Evolutionary conservation across 2,329 filamentous ascomycete genomes (phyloP), one percentile per base, ranked within the genome.

Genomic region (Cladosporium sp.): DNA sequence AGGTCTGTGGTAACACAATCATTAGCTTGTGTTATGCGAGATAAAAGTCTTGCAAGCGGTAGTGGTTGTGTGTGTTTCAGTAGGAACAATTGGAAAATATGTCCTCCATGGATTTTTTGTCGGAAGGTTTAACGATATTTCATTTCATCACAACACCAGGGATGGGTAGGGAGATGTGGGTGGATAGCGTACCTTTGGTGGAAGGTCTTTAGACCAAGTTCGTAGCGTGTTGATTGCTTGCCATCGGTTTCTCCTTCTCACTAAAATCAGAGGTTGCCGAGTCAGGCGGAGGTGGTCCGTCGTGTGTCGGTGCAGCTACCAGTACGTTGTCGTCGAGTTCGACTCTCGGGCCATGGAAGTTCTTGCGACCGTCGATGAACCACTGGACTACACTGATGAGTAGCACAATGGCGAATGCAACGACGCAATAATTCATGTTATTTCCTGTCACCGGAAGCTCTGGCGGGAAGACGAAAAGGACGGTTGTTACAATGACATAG

Each of bases 401-500:
- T 42, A 85, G 67, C 50, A 86, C 82, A 58, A 84, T 82, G 1
- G 78, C 82, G 51, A 86, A 84, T 0, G 79, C 82, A 17, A 80
- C 82, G 43, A 82, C 76, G 64, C 80, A 83, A 58, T 83, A 83
- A 61, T 82, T 92, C 88, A 91, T 91, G 74, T 83, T 90, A 64
- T 75, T 83, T 0, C 80, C 78, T 0, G 84, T 84, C 1, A 87
- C 85, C 0, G 86, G 87, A 3, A 86, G 68, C 7, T 80, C 80
- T 0, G 88, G 88, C 3, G 88, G 88, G 73, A 91, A 90, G 19
- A 90, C 79, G 73, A 91, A 91, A 0, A 92, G 78, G 0, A 90
- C 84, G 0, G 87, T 90, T 0, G 88, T 91, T n/a, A 91, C 70
- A 12, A 84, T 74, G 1, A 87, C 83, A 73, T 88, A 92, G 0